These are phyloP conservation scores for Gossypium bickii DNA, from an alignment of 345 rosid species.

Conservation along the genomic window DNA sequence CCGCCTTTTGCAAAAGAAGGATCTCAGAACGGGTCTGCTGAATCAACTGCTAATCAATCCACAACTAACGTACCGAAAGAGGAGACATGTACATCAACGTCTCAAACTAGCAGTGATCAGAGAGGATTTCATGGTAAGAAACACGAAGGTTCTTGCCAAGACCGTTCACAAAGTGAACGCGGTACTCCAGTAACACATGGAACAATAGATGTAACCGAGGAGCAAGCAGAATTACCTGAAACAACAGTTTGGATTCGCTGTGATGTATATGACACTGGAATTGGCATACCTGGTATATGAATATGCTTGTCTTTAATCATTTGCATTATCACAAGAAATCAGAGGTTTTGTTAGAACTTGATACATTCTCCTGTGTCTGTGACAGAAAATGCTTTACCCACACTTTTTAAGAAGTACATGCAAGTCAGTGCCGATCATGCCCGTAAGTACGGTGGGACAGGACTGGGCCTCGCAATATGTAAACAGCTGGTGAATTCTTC, in stretches of 20 bases:
- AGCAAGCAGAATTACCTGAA: conserved; percentile 31
- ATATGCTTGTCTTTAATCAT: neutral
- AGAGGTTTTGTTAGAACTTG: neutral
- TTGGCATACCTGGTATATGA: conserved; percentile 81
- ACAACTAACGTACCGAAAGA: conserved; percentile 24
- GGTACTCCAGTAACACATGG: conserved; percentile 24
- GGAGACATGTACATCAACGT: conserved; percentile 21
- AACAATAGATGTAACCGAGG: conserved; percentile 34
- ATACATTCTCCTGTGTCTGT: conserved; percentile 5
- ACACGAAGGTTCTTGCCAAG: conserved; percentile 16
- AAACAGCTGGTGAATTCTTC: conserved; percentile 72
- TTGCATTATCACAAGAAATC: neutral
- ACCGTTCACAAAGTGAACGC: conserved; percentile 21
- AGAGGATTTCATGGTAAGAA: conserved; percentile 20
- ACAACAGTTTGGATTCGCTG: conserved; percentile 81
- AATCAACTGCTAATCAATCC: conserved; percentile 26
- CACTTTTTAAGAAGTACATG: conserved; percentile 77
- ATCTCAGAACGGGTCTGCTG: conserved; percentile 23
- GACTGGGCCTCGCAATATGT: conserved; percentile 95
- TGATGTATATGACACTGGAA: conserved; percentile 90
- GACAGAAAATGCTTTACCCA: conserved; percentile 80
- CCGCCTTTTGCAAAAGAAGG: conserved; percentile 49
- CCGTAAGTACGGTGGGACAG: conserved; percentile 93
- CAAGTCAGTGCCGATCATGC: conserved; percentile 95
- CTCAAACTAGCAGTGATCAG: conserved; percentile 24